Conservation (phyloP, 495 filamentous ascomycete genomes). For the Hypoxylon cercidicola region DNA sequence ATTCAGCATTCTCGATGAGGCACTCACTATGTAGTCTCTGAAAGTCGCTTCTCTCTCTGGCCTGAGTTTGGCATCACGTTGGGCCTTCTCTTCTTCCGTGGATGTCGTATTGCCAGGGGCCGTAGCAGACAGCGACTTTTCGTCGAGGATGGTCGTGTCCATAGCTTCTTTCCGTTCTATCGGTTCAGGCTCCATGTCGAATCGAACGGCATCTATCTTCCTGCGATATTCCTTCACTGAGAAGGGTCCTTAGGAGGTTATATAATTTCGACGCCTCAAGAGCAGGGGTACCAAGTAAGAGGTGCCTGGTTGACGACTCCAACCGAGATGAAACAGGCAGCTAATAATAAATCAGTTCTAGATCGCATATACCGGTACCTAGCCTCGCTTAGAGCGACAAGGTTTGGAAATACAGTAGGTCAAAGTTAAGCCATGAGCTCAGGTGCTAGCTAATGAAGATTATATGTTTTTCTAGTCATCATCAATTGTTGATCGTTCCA, state of each 20-base stretch:
- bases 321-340: conserved; percentile 28
- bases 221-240: conserved; percentile 2
- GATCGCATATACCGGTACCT: conserved; percentile 6
- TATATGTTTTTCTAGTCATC: no score
- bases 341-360: conserved; percentile 8
- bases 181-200: conserved; percentile 26
- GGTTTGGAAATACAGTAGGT: background rate
- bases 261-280: background rate
- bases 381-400: background rate
- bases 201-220: background rate
- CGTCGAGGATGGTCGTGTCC: conserved; percentile 13
- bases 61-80: conserved; percentile 43
- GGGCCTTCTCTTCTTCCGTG: conserved; percentile 38
- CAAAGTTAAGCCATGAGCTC: background rate
- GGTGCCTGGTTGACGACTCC: background rate
- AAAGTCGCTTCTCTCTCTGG: conserved; percentile 57
- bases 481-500: no score
- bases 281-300: conserved; percentile 14
- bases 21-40: conserved; percentile 51
- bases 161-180: conserved; percentile 23
- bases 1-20: background rate
- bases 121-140: conserved; percentile 22
- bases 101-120: conserved; percentile 15
- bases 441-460: background rate
- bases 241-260: background rate